A percentile compares a stretch with the other conserved stretches of the same genome.
Conservation (phyloP, 108 stramenopile genomes). For the Cyclotella sp. region DNA sequence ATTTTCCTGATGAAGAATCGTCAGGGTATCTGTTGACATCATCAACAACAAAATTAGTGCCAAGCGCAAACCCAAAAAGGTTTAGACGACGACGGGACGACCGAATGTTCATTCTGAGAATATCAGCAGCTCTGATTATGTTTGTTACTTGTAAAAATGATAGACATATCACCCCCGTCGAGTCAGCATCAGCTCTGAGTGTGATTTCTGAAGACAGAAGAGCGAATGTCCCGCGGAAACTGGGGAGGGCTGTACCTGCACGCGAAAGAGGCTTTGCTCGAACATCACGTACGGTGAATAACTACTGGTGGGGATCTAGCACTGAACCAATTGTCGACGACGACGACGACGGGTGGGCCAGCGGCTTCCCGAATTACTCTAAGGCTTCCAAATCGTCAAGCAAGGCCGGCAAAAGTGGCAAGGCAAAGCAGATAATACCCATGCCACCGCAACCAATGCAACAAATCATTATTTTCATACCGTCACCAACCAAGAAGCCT, state of each 20-base stretch:
- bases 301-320: constrained; percentile 14
- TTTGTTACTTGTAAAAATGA: background rate
- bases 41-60: background rate
- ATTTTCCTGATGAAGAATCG: background rate
- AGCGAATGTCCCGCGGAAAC: background rate
- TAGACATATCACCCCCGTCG: too few relatives aligned
- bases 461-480: background rate
- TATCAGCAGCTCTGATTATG: background rate
- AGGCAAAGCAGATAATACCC: background rate
- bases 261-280: background rate
- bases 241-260: background rate
- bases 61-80: background rate
- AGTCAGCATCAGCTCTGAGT: too few relatives aligned
- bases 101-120: background rate
- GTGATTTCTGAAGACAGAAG: too few relatives aligned
- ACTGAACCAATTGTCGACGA: background rate
- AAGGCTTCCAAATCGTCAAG: constrained; percentile 2
- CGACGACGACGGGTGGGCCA: background rate
- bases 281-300: background rate
- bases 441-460: background rate
- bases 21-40: background rate
- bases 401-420: constrained; percentile 1
- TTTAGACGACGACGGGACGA: background rate
- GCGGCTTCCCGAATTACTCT: background rate
- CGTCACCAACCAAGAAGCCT: constrained; percentile 6